Conservation (phyloP, 192 early-diverging fungal species). For the Backusella psychrophila region DNA sequence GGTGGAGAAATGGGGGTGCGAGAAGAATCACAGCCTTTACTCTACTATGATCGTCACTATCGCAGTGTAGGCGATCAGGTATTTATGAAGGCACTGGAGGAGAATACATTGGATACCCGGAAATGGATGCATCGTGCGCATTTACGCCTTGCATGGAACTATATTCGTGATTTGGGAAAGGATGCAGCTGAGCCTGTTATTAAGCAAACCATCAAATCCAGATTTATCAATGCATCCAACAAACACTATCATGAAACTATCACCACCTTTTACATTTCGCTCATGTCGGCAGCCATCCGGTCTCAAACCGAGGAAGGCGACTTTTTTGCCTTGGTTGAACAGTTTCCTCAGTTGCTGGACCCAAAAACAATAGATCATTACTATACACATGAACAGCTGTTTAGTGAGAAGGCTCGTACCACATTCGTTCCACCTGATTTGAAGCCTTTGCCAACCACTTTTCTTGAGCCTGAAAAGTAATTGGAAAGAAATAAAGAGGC, state of each 20-base stretch:
- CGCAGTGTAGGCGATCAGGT: conserved; percentile 45
- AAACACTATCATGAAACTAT: conserved; percentile 37
- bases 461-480: neutral
- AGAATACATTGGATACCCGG: conserved; percentile 17
- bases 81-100: conserved; percentile 38
- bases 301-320: conserved; percentile 12
- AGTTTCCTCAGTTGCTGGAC: conserved; percentile 29
- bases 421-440: conserved; percentile 33
- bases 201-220: conserved; percentile 21
- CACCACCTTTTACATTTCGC: conserved; percentile 32
- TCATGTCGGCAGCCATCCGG: conserved; percentile 22
- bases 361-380: conserved; percentile 26
- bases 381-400: conserved; percentile 26
- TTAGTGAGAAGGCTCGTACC: conserved; percentile 15
- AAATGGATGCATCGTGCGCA: conserved; percentile 42
- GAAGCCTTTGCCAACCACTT: conserved; percentile 19
- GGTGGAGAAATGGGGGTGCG: conserved; percentile 29
- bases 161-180: conserved; percentile 28
- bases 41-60: conserved; percentile 52
- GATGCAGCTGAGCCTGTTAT: conserved; percentile 27
- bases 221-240: conserved; percentile 13
- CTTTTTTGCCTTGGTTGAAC: conserved; percentile 35
- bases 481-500: neutral
- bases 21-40: conserved; percentile 39
- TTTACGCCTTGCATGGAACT: conserved; percentile 44